These are phyloP conservation scores for Suillus placidus DNA, from an alignment of 768 basidiomycete genomes.

Conservation along the genomic window DNA sequence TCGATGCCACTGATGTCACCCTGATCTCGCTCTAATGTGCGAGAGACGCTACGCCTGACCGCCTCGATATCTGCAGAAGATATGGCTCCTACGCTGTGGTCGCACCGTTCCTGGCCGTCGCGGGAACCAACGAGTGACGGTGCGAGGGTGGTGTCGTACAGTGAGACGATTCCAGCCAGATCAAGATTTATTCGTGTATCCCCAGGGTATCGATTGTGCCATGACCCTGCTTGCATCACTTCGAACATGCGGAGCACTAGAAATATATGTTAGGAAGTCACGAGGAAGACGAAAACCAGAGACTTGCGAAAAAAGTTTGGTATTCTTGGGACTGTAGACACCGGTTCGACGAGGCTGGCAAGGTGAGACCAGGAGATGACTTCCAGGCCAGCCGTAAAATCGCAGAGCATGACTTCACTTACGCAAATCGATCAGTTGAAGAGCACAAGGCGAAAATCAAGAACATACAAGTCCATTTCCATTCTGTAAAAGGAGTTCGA, in stretches of 20 bases:
- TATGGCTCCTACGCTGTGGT: conserved; percentile 19
- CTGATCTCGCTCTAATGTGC: conserved; percentile 5
- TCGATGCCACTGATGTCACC: conserved; percentile 38
- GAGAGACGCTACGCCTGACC: conserved; percentile 12
- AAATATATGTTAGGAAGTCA: not conserved
- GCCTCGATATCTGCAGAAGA: conserved; percentile 18
- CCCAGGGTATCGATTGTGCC: conserved; percentile 31
- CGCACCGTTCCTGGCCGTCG: conserved; percentile 23
- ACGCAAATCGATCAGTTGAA: not conserved
- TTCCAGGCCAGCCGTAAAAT: conserved; percentile 44
- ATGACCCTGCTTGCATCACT: conserved; percentile 20
- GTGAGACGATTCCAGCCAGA: conserved; percentile 25
- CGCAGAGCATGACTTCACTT: conserved; percentile 53
- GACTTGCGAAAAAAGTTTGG: not conserved
- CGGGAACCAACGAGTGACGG: conserved; percentile 22
- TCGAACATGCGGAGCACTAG: conserved; percentile 14
- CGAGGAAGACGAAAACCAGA: conserved; percentile 1
- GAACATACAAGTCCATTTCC: conserved; percentile 52
- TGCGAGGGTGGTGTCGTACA: conserved; percentile 30
- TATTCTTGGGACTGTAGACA: not conserved
- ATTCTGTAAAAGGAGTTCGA: conserved; percentile 33
- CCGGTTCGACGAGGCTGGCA: not conserved
- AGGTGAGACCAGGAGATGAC: conserved; percentile 37
- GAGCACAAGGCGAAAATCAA: not conserved
- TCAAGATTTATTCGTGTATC: conserved; percentile 30